Conservation (phyloP, 2,329 filamentous ascomycete species). For the Talaromyces piceae region DNA sequence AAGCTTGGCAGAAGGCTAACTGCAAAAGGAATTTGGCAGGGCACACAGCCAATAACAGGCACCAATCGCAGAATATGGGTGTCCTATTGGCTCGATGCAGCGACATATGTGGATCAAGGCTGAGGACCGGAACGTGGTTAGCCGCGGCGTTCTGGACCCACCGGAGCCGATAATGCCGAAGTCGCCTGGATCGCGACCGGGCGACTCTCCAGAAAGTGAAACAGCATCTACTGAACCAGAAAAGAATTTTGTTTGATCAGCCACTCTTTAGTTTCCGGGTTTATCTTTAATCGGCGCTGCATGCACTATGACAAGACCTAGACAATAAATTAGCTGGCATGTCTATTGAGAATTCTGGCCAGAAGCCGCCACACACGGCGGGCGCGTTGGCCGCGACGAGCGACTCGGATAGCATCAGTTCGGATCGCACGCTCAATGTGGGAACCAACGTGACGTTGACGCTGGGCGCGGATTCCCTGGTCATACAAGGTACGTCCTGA, state of each 20-base stretch:
- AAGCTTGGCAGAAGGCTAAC: too few relatives aligned
- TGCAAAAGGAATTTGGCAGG: too few relatives aligned
- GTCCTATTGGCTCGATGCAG: too few relatives aligned
- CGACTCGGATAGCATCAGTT: conserved; percentile 27
- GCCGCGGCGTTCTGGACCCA: not conserved
- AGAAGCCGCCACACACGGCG: not conserved
- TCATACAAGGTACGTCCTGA: conserved; percentile 47
- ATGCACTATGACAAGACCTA: not conserved
- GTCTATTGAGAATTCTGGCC: conserved; percentile 15
- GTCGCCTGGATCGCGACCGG: not conserved
- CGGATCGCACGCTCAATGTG: conserved; percentile 45
- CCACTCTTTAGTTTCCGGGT: not conserved
- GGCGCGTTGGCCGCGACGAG: conserved; percentile 22
- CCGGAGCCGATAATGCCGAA: not conserved
- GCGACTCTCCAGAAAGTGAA: not conserved
- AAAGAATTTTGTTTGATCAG: not conserved
- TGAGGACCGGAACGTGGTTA: not conserved
- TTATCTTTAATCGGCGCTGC: not conserved
- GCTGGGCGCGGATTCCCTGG: conserved; percentile 52
- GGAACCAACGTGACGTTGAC: conserved; percentile 54
- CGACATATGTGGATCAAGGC: too few relatives aligned
- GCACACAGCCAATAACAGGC: too few relatives aligned
- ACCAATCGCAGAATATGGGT: too few relatives aligned
- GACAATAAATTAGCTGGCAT: not conserved
- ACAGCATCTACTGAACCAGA: too few relatives aligned